Evolutionary conservation across 768 basidiomycete genomes (phyloP).

Genomic region (Tylopilus sp.): DNA sequence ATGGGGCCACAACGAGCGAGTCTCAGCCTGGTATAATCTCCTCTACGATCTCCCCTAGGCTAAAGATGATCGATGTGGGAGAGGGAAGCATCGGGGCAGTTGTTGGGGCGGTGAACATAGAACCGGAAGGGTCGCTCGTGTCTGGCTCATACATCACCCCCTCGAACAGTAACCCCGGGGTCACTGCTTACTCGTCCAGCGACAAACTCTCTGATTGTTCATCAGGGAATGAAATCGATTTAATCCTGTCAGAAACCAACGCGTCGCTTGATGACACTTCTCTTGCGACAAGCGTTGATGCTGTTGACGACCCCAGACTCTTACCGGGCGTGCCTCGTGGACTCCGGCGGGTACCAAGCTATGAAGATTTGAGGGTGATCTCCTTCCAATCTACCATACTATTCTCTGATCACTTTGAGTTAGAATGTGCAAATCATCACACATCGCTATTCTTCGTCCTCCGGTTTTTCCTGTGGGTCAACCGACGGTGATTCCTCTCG

Average conservation of each 20-base stretch:
- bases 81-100: neutral
- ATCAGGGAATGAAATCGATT: neutral
- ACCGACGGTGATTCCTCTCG: too few relatives aligned
- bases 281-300: conserved; percentile 19
- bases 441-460: too few relatives aligned
- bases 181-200: conserved; percentile 6
- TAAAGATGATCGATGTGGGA: conserved; percentile 8
- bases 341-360: conserved; percentile 18
- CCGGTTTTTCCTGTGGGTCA: too few relatives aligned
- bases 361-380: conserved; percentile 20
- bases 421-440: too few relatives aligned
- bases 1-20: neutral
- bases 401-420: neutral
- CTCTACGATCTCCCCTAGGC: neutral
- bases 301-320: neutral
- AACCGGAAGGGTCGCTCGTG: neutral
- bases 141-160: neutral
- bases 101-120: neutral
- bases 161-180: conserved; percentile 1
- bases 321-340: neutral
- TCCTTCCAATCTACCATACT: neutral
- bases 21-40: neutral
- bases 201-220: conserved; percentile 3
- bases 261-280: conserved; percentile 10
- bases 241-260: neutral